Base-by-base conservation (phyloP, 116 monocot genomes). In the Trichopus zeylanicus region DNA sequence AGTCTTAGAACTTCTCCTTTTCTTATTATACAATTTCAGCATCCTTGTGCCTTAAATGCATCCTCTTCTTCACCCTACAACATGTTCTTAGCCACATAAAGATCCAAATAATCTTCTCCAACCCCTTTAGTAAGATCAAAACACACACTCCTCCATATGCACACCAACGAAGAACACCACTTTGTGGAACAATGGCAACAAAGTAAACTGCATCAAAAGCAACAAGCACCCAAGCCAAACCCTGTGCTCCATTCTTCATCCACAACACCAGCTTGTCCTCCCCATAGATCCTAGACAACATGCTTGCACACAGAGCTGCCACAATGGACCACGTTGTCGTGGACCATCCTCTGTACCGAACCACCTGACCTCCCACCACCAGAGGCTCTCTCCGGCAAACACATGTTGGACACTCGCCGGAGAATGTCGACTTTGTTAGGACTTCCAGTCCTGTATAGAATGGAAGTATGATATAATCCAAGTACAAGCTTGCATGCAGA, bases 371-470 rank as follows among this genome's bases (percentile, higher is more conserved):
- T 16, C 92, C 92, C 0, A 73, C 78, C 20, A 79, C 70, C 76
- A 92, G 35, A n/a, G 81, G 75, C 20, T 82, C 64, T 10, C 31
- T 68, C 34, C 84, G 47, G 72, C 88, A 93, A 31, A 88, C 74
- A 46, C 93, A 93, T n/a, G 88, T 67, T 12, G 48, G 49, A 48
- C 93, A 93, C 60, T 72, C 85, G 7, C 85, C 85, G 8, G 84
- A 84, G 29, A 84, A 73, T 2, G 28, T 60, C 5, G 93, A 93
- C 21, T 32, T 56, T 7, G 29, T 55, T 13, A 93, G 37, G 5
- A 81, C 88, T 11, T 84, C 93, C 54, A 93, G 52, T 16, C 93
- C 93, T 0, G 93, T 93, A 74, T 93, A 85, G 62, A 81, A 88
- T 34, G 93, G 93, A 35, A 93, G 46, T 32, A 88, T 54, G 20